Evolutionary conservation across 352 stramenopile species (phyloP).

Genomic region (Ochromonadaceae sp.): DNA sequence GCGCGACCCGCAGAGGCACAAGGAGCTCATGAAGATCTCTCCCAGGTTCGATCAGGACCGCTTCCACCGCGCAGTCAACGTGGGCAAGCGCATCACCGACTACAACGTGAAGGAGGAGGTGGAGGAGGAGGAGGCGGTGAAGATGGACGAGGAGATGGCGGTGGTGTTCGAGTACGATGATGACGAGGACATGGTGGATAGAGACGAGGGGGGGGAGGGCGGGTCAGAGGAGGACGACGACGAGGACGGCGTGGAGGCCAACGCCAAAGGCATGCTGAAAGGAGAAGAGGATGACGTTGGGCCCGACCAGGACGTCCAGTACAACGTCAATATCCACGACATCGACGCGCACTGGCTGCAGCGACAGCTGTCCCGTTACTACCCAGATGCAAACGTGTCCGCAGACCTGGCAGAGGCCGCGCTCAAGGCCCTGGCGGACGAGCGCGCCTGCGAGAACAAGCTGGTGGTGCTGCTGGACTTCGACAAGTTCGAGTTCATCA

Average conservation of each 20-base stretch:
- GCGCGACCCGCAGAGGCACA: conserved; percentile 56
- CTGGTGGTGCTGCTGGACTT: conserved; percentile 92
- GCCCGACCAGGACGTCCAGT: neutral
- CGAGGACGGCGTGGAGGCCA: neutral
- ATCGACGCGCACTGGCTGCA: conserved; percentile 98
- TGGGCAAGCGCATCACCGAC: conserved; percentile 66
- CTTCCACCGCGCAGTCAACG: conserved; percentile 59
- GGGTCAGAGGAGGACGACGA: conserved; percentile 18
- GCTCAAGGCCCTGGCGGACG: conserved; percentile 43
- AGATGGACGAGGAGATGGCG: conserved; percentile 54
- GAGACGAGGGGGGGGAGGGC: conserved; percentile 22
- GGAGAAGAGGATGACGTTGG: neutral
- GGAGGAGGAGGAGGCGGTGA: conserved; percentile 23
- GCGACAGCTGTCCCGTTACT: conserved; percentile 80
- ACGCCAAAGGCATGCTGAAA: neutral
- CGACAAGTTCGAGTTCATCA: conserved; percentile 98
- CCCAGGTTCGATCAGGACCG: neutral
- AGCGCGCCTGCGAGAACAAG: conserved; percentile 82
- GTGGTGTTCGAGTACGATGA: conserved; percentile 96
- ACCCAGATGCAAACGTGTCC: conserved; percentile 82
- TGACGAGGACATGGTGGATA: conserved; percentile 69
- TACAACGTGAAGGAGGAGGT: conserved; percentile 40
- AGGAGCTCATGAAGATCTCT: conserved; percentile 48
- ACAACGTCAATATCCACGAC: conserved; percentile 64
- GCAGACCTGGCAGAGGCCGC: conserved; percentile 78